Conservation (phyloP, 2,329 filamentous ascomycete species). For the Piedraia hortae region DNA sequence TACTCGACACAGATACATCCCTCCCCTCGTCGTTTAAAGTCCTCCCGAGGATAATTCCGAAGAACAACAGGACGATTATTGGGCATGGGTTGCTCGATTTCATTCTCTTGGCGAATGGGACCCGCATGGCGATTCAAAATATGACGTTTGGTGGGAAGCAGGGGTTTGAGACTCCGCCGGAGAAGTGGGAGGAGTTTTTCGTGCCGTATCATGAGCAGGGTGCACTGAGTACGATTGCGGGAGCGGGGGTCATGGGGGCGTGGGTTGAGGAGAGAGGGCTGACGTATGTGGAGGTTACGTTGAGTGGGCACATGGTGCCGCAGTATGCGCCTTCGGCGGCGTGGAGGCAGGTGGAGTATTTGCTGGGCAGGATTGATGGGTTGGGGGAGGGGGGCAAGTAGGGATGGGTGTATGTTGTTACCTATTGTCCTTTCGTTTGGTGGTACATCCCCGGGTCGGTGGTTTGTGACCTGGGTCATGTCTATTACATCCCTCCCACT, state of each 20-base stretch:
- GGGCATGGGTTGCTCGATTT: slow-evolving; percentile 45
- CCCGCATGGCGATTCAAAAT: slow-evolving; percentile 46
- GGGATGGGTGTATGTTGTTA: too few species aligned
- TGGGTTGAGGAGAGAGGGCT: slow-evolving; percentile 48
- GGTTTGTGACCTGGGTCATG: too few species aligned
- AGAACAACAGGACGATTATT: slow-evolving; percentile 44
- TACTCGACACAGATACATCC: slow-evolving; percentile 24
- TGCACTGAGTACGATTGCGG: slow-evolving; percentile 23
- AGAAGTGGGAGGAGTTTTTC: slow-evolving; percentile 29
- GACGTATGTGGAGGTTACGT: slow-evolving; percentile 36
- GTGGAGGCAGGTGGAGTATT: slow-evolving; percentile 46
- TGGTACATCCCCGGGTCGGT: too few species aligned
- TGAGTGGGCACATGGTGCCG: slow-evolving; percentile 38
- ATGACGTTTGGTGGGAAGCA: slow-evolving; percentile 51
- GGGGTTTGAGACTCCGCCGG: slow-evolving; percentile 36
- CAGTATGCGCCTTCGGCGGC: slow-evolving; percentile 41
- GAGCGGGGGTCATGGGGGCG: slow-evolving; percentile 39
- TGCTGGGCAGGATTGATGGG: slow-evolving; percentile 40
- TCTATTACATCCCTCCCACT: too few species aligned
- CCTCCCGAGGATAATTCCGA: slow-evolving; percentile 45
- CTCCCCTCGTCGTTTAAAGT: slow-evolving; percentile 27
- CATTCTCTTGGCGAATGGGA: slow-evolving; percentile 30
- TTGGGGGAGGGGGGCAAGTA: slow-evolving; percentile 19
- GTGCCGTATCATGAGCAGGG: slow-evolving; percentile 34
- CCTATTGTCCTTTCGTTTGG: too few species aligned